Percentiles rank a stretch among this genome's conserved stretches.
phyloP scores from a whole-genome alignment of 306 rosid species.

The Bauhinia variegata region DNA sequence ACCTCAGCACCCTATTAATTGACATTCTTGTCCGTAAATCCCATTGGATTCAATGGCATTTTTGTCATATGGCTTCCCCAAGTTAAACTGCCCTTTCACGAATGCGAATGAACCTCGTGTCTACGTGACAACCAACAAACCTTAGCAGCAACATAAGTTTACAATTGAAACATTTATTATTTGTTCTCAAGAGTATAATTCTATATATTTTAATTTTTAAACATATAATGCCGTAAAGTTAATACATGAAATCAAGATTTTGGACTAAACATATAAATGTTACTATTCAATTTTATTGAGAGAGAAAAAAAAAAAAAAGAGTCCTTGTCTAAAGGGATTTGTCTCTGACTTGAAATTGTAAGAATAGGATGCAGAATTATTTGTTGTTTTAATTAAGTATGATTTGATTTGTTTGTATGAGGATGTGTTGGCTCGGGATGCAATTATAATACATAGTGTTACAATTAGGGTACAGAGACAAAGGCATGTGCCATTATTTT shows the following conservation, averaged over 20 bases:
- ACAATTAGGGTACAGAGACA: conserved; percentile 41
- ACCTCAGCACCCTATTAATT: conserved; percentile 9
- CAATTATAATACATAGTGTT: conserved; percentile 5
- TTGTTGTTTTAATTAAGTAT: background rate
- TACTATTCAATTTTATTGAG: background rate
- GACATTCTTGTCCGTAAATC: background rate
- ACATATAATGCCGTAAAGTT: too few species aligned
- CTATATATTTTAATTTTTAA: too few species aligned
- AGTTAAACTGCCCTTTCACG: too few species aligned
- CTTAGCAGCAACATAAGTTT: too few species aligned
- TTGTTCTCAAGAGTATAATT: too few species aligned
- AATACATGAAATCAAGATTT: too few species aligned
- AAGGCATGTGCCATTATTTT: conserved; percentile 58
- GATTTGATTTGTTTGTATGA: background rate
- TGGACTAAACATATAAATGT: too few species aligned
- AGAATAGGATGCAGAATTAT: background rate
- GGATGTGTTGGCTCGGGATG: too few species aligned
- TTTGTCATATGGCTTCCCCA: background rate
- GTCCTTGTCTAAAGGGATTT: conserved; percentile 17
- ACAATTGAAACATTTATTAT: too few species aligned
- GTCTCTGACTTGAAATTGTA: background rate
- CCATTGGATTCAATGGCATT: too few species aligned
- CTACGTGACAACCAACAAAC: too few species aligned
- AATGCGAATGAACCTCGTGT: too few species aligned
- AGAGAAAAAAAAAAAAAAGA: background rate